phyloP scores from a whole-genome alignment of 306 rosid species.

The Medicago ruthenica region DNA sequence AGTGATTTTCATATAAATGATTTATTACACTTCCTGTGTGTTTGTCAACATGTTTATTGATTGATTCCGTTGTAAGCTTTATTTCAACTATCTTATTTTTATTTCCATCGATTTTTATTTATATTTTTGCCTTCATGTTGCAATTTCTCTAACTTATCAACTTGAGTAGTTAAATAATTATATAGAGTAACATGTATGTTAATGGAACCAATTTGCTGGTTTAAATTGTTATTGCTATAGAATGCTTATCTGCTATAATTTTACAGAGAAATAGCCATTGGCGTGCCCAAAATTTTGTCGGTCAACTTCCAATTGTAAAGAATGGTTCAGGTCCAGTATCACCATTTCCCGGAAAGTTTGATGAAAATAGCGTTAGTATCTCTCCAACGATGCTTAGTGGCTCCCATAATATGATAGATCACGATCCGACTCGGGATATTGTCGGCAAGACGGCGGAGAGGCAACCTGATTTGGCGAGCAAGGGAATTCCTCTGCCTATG shows the following conservation, averaged over 20 bases:
- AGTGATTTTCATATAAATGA: not conserved
- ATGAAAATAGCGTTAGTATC: slow-evolving; percentile 69
- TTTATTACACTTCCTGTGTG: not conserved
- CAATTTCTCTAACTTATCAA: slow-evolving; percentile 25
- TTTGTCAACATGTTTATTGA: not conserved
- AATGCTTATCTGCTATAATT: slow-evolving; percentile 41
- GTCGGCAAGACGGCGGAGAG: slow-evolving; percentile 56
- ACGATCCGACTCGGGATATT: slow-evolving; percentile 65
- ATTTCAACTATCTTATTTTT: too few species aligned
- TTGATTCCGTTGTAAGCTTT: not conserved
- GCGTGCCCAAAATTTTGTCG: slow-evolving; percentile 82
- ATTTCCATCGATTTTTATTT: not conserved
- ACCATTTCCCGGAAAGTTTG: slow-evolving; percentile 79
- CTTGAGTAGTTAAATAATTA: slow-evolving; percentile 24
- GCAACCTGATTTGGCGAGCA: slow-evolving; percentile 71
- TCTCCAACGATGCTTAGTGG: slow-evolving; percentile 65
- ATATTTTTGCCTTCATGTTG: not conserved
- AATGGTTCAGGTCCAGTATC: slow-evolving; percentile 69
- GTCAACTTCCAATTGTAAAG: slow-evolving; percentile 70
- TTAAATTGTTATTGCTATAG: slow-evolving; percentile 18
- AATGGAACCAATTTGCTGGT: slow-evolving; percentile 13
- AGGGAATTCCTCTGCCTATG: slow-evolving; percentile 60
- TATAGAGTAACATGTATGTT: slow-evolving; percentile 28
- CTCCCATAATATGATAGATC: slow-evolving; percentile 61
- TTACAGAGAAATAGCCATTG: slow-evolving; percentile 96